Percentiles rank a stretch among this genome's conserved stretches.
Conservation (phyloP, 2,329 filamentous ascomycete species). For the Chalaropsis ovoidea region DNA sequence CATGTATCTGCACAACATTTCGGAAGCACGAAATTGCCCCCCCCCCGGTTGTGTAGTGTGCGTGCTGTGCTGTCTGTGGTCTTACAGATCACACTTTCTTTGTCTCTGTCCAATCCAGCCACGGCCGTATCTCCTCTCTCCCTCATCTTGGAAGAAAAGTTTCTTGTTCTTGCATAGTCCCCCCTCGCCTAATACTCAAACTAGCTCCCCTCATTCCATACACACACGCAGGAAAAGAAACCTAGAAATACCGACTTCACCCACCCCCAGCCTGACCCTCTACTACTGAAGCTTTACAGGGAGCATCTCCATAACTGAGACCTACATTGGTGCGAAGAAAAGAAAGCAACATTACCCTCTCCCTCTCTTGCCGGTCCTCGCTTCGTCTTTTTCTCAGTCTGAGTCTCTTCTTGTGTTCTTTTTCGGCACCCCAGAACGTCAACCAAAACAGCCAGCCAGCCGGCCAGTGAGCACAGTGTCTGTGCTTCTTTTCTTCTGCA, state of each 20-base stretch:
- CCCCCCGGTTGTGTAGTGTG: not conserved
- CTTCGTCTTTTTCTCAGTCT: not conserved
- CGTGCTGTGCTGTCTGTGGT: not conserved
- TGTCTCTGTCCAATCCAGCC: not conserved
- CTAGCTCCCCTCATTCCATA: not conserved
- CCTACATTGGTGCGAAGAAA: too few species aligned
- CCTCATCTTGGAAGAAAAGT: not conserved
- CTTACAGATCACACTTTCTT: constrained; percentile 4
- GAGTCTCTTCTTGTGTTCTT: not conserved
- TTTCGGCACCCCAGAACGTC: not conserved
- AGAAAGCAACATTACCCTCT: too few species aligned
- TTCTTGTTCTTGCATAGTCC: not conserved
- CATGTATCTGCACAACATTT: not conserved
- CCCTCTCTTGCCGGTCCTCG: not conserved
- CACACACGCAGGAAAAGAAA: not conserved
- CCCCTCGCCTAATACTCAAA: not conserved
- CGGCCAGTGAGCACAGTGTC: not conserved
- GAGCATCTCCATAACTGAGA: not conserved
- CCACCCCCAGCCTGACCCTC: not conserved
- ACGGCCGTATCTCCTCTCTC: too few species aligned
- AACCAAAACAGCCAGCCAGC: not conserved
- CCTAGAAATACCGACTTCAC: not conserved
- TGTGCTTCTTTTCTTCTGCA: not conserved
- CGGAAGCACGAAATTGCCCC: not conserved
- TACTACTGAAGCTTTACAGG: not conserved